phyloP scores from a whole-genome alignment of 2,329 filamentous ascomycete genomes.

The Cladosporium sp. region DNA sequence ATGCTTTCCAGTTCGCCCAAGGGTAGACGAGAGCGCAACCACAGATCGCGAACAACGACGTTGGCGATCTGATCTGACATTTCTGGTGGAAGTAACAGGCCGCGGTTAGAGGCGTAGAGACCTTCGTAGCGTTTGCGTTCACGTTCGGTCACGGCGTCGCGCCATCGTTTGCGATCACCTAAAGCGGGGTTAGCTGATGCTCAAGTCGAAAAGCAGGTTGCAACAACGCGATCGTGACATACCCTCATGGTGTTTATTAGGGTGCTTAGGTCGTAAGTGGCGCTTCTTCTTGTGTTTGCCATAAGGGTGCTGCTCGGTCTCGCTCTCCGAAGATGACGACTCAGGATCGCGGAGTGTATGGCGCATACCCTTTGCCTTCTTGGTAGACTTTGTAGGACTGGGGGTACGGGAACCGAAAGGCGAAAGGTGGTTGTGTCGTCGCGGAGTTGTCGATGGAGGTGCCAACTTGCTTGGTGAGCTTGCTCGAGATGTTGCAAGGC shows the following conservation, averaged over 20 bases:
- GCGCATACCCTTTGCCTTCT: conserved; percentile 53
- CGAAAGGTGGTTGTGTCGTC: conserved; percentile 3
- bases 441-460: conserved; percentile 32
- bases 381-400: conserved; percentile 34
- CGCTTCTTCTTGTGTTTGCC: conserved; percentile 59
- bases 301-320: conserved; percentile 50
- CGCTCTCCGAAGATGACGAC: conserved; percentile 37
- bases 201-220: background rate
- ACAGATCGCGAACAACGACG: conserved; percentile 73
- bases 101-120: conserved; percentile 80
- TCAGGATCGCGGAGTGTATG: conserved; percentile 63
- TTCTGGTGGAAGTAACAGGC: conserved; percentile 43
- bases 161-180: conserved; percentile 68
- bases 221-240: conserved; percentile 32
- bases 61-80: conserved; percentile 56
- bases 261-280: conserved; percentile 57
- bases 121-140: conserved; percentile 82
- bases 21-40: conserved; percentile 68
- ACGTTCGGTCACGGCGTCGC: conserved; percentile 68
- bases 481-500: conserved; percentile 60
- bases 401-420: conserved; percentile 37
- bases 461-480: conserved; percentile 42
- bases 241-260: conserved; percentile 71
- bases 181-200: background rate
- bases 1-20: conserved; percentile 70